Conservation (phyloP, 768 basidiomycete species). For the Tremella yokohamensis region DNA sequence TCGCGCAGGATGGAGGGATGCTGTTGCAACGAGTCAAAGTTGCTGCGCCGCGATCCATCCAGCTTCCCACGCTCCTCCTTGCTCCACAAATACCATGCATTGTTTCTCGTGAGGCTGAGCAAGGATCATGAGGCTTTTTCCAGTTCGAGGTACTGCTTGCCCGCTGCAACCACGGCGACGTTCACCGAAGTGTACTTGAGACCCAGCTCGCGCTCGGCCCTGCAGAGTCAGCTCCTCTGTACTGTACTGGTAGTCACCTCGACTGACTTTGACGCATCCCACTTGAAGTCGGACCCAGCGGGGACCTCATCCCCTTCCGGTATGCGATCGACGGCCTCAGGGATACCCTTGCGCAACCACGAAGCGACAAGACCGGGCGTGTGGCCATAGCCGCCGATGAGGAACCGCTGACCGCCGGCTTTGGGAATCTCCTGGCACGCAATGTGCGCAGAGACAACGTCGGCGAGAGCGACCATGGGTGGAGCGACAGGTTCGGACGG, state of each 20-base stretch:
- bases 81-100: too few relatives aligned
- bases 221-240: background rate
- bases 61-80: too few relatives aligned
- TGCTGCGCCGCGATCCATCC: too few relatives aligned
- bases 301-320: background rate
- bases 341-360: background rate
- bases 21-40: too few relatives aligned
- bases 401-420: conserved; percentile 14
- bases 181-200: background rate
- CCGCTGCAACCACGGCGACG: background rate
- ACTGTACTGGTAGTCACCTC: background rate
- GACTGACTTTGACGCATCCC: background rate
- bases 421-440: conserved; percentile 12
- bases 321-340: background rate
- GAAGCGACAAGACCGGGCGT: background rate
- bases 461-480: conserved; percentile 14
- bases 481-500: conserved; percentile 1
- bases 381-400: background rate
- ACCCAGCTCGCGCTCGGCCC: background rate
- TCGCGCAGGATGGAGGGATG: too few relatives aligned
- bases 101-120: too few relatives aligned
- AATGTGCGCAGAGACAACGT: conserved; percentile 16
- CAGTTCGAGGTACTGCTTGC: background rate
- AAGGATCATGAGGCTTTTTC: background rate
- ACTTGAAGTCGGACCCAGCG: background rate